Evolutionary conservation across 306 rosid species (phyloP), one percentile per base, ranked within the genome.

Genomic region (Acacia crassicarpa): DNA sequence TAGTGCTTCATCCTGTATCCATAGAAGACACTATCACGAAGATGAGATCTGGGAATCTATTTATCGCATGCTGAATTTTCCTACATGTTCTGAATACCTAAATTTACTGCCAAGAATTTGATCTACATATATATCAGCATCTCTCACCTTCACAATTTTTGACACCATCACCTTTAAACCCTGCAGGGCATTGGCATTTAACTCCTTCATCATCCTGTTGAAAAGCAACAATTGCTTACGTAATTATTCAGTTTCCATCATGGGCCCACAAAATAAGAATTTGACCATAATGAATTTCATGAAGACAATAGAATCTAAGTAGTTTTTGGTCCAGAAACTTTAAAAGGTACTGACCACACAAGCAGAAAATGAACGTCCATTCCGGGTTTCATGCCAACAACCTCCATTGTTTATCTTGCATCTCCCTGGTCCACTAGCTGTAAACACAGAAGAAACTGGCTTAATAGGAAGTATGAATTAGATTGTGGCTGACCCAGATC

Each of bases 361-460:
- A 81, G 99, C 99, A 85, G 98, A 81, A 85, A 83, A 94, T 33
- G 95, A 92, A 84, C 88, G 93, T 73, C 98, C 98, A 79, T 94
- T 78, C 75, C 67, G 89, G 56, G 97, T 91, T 13, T 89, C 93
- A 81, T 92, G 99, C 99, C 99, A 96, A 83, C 99, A 96, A 76
- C 98, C 99, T 67, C 99, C 99, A 83, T 96, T 88, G 79, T 96
- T 92, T 77, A 96, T 93, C 87, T 92, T 96, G 92, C 99, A 96
- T 77, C 97, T 86, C 51, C 98, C 98, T 78, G 99, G 91, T 48
- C 99, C 99, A 77, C 97, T 94, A 0, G 98, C 99, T 96, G 94
- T 82, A 92, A 83, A 80, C 85, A 84, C 78, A 83, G 51, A 82
- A 69, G 22, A 84, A 74, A 66, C 84, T 61, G 74, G 86, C 75